A percentile compares a stretch with the other conserved stretches of the same genome.
phyloP scores from a whole-genome alignment of 2,329 filamentous ascomycete species.

The Zarea fungicola region DNA sequence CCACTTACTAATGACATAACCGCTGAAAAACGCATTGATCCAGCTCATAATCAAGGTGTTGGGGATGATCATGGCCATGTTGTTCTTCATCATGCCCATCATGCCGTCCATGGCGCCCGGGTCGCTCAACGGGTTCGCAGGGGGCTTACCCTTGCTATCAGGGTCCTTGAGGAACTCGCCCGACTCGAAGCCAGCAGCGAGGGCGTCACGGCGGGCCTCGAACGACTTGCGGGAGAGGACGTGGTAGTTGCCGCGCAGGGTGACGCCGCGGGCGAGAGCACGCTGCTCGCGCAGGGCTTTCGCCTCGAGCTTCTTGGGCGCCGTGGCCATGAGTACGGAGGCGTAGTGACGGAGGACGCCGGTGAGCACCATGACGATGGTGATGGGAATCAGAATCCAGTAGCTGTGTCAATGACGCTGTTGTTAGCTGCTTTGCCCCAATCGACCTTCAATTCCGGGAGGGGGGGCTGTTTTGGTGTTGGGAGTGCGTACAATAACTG shows the following conservation, averaged over 20 bases:
- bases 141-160: constrained; percentile 76
- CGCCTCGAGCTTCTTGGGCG: constrained; percentile 76
- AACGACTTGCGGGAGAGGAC: constrained; percentile 76
- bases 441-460: no score
- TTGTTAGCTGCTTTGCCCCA: no score
- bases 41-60: constrained; percentile 99
- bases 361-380: constrained; percentile 94
- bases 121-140: constrained; percentile 91
- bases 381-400: constrained; percentile 98
- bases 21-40: constrained; percentile 99
- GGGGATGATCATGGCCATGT: constrained; percentile 99
- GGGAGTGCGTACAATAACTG: constrained; percentile 83
- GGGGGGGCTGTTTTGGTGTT: no score
- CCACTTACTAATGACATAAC: constrained; percentile 83
- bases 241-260: constrained; percentile 76
- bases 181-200: constrained; percentile 76
- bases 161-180: constrained; percentile 88
- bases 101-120: constrained; percentile 97
- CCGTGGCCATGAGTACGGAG: constrained; percentile 78
- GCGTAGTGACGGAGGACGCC: constrained; percentile 96
- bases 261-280: constrained; percentile 75
- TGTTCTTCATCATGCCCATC: constrained; percentile 99
- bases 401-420: constrained; percentile 59
- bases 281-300: constrained; percentile 80
- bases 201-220: constrained; percentile 70